Evolutionary conservation across 495 filamentous ascomycete species (phyloP).

Genomic region (Lepraria neglecta): DNA sequence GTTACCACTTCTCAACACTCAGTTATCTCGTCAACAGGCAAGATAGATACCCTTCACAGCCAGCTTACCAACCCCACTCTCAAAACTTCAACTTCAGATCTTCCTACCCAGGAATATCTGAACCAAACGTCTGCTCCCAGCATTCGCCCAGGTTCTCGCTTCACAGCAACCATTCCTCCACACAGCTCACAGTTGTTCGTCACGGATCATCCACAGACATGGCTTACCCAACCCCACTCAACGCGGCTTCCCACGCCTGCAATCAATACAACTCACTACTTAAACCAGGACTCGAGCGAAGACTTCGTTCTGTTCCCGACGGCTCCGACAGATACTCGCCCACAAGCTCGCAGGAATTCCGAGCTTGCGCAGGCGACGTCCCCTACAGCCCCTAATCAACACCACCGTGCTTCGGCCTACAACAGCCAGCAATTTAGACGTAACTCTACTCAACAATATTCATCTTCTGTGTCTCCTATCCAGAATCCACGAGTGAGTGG

Average conservation of each 20-base stretch:
- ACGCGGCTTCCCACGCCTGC: constrained; percentile 25
- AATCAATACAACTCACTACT: constrained; percentile 13
- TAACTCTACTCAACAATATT: constrained; percentile 25
- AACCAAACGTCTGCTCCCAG: constrained; percentile 23
- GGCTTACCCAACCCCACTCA: constrained; percentile 31
- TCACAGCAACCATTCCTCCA: constrained; percentile 28
- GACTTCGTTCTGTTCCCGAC: constrained; percentile 29
- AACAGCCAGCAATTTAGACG: constrained; percentile 24
- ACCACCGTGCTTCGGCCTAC: constrained; percentile 21
- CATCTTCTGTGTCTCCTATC: constrained; percentile 25
- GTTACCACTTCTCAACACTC: background rate
- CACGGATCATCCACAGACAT: constrained; percentile 29
- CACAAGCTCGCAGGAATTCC: constrained; percentile 18
- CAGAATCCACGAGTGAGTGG: constrained; percentile 30
- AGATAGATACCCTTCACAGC: constrained; percentile 16
- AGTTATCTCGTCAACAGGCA: constrained; percentile 18
- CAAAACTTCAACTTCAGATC: constrained; percentile 21
- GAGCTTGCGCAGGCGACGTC: constrained; percentile 27
- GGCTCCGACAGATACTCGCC: constrained; percentile 9
- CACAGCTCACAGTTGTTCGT: constrained; percentile 27
- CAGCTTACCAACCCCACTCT: constrained; percentile 24
- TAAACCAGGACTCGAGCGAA: constrained; percentile 18
- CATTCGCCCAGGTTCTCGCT: constrained; percentile 24
- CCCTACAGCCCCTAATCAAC: constrained; percentile 26
- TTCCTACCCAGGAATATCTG: constrained; percentile 29